Percentiles rank a stretch among this genome's conserved stretches.
phyloP scores from a whole-genome alignment of 345 rosid species.

The Populus alba region DNA sequence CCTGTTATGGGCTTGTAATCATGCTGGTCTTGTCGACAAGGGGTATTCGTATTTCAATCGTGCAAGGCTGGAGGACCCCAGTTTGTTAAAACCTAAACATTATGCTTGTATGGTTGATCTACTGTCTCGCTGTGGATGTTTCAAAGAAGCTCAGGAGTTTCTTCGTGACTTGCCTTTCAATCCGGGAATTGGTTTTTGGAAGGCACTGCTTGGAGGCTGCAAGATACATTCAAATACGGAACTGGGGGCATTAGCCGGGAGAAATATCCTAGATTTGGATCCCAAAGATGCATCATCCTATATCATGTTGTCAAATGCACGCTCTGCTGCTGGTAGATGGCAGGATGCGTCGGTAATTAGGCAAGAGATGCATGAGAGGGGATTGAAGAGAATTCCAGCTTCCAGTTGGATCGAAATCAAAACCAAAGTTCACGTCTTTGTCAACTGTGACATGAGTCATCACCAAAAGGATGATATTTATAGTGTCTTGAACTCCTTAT shows the following conservation, averaged over 20 bases:
- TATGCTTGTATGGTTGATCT: constrained; percentile 85
- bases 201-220: constrained; percentile 84
- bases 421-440: constrained; percentile 55
- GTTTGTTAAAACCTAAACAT: constrained; percentile 53
- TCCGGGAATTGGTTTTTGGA: constrained; percentile 89
- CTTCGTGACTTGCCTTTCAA: constrained; percentile 53
- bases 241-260: constrained; percentile 51
- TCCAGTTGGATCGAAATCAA: constrained; percentile 76
- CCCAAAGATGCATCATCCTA: constrained; percentile 75
- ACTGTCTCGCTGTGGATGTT: constrained; percentile 60
- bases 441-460: constrained; percentile 42
- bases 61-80: constrained; percentile 34
- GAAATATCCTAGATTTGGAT: constrained; percentile 56
- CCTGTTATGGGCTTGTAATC: constrained; percentile 73
- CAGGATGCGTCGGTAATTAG: constrained; percentile 46
- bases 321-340: constrained; percentile 68
- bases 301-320: constrained; percentile 78
- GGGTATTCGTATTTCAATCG: constrained; percentile 59
- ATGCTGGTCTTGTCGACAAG: constrained; percentile 61
- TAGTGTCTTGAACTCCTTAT: constrained; percentile 31
- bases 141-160: constrained; percentile 56
- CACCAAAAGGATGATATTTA: constrained; percentile 52
- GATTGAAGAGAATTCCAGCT: constrained; percentile 59
- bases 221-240: constrained; percentile 57
- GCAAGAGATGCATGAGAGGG: constrained; percentile 56